Conservation (phyloP, 805 yeast species). For the Isabelozyma gotoi region DNA sequence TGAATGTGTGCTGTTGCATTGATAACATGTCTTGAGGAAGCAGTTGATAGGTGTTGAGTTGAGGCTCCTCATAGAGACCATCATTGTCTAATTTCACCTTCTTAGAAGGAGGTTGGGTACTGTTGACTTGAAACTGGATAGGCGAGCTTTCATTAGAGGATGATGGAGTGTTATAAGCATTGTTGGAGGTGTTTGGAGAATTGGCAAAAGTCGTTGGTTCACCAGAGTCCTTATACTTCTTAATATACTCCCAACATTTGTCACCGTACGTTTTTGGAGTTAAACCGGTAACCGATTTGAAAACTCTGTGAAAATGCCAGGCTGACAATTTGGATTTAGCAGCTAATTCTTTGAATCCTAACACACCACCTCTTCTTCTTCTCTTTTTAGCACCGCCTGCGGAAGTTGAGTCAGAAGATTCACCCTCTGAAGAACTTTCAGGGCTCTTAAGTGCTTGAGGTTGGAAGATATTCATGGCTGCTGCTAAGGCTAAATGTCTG, state of each 20-base stretch:
- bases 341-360: constrained; percentile 85
- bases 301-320: constrained; percentile 93
- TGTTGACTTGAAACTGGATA: no score
- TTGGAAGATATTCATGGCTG: constrained; percentile 46
- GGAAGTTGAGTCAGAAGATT: constrained; percentile 8
- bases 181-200: neutral
- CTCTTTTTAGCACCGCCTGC: constrained; percentile 26
- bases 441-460: constrained; percentile 18
- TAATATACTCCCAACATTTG: constrained; percentile 65
- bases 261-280: constrained; percentile 91
- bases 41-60: neutral
- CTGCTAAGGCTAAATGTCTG: constrained; percentile 80
- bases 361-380: constrained; percentile 72
- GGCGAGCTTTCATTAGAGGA: constrained; percentile 9
- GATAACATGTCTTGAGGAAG: neutral
- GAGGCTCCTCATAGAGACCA: neutral
- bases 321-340: constrained; percentile 80
- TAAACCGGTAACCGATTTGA: constrained; percentile 79
- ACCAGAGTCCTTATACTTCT: constrained; percentile 23
- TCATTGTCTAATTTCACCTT: constrained; percentile 9
- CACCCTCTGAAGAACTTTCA: constrained; percentile 16
- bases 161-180: constrained; percentile 9
- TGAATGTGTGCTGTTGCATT: no score
- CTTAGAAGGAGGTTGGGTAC: constrained; percentile 9
- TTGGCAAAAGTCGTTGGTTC: constrained; percentile 4